Conservation (phyloP, 768 basidiomycete genomes). For the Ramaria sp. region DNA sequence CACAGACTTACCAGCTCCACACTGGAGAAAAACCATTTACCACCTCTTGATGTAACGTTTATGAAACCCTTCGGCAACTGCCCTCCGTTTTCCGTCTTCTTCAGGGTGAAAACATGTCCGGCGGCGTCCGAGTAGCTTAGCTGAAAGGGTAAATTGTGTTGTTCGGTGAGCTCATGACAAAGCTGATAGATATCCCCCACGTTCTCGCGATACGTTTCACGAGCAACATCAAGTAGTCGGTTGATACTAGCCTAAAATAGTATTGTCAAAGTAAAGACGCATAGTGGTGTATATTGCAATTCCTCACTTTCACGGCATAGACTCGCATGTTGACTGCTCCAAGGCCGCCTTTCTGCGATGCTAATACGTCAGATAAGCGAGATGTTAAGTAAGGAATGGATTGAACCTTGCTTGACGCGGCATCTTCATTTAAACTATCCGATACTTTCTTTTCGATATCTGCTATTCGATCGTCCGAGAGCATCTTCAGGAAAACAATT, state of each 20-base stretch:
- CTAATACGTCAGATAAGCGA: background rate
- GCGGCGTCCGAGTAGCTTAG: conserved; percentile 55
- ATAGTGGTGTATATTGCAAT: background rate
- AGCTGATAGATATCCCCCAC: conserved; percentile 76
- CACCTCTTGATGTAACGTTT: conserved; percentile 54
- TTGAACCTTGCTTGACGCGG: conserved; percentile 44
- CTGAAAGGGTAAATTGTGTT: conserved; percentile 52
- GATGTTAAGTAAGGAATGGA: background rate
- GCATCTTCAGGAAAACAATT: conserved; percentile 36
- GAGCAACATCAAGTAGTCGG: conserved; percentile 82
- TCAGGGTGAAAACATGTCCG: conserved; percentile 67
- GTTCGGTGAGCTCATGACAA: conserved; percentile 44
- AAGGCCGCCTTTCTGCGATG: conserved; percentile 45
- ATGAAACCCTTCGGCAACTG: conserved; percentile 61
- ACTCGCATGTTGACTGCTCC: conserved; percentile 69
- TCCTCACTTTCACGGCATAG: conserved; percentile 69
- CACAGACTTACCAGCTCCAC: conserved; percentile 58
- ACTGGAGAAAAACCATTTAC: conserved; percentile 65
- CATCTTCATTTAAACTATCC: conserved; percentile 64
- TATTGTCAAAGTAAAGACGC: background rate
- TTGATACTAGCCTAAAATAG: conserved; percentile 56
- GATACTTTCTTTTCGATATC: conserved; percentile 50
- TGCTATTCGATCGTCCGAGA: conserved; percentile 60
- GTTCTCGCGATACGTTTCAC: conserved; percentile 92
- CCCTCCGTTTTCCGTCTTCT: conserved; percentile 46